These are phyloP conservation scores for Graphilbum fragrans DNA, from an alignment of 2,329 filamentous ascomycete species.

Conservation along the genomic window DNA sequence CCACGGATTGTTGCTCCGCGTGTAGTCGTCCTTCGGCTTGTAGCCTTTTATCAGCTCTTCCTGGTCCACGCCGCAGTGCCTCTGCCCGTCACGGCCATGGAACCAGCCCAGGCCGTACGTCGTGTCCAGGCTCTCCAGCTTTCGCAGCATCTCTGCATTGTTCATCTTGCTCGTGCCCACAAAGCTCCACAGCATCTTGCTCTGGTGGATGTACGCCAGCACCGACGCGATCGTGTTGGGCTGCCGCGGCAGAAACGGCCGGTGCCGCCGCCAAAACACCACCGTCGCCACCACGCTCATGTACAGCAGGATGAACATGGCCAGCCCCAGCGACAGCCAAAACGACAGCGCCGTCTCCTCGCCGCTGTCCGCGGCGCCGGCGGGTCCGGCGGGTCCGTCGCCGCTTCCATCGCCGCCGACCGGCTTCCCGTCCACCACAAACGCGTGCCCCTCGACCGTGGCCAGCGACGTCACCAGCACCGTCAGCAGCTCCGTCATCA, in stretches of 20 bases:
- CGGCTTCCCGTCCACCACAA: constrained; percentile 16
- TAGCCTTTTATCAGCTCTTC: constrained; percentile 57
- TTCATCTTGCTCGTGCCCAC: constrained; percentile 55
- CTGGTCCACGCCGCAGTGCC: constrained; percentile 67
- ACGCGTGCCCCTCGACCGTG: constrained; percentile 50
- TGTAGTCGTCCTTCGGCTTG: constrained; percentile 46
- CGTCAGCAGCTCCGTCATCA: constrained; percentile 62
- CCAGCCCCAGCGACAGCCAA: constrained; percentile 50
- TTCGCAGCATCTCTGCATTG: constrained; percentile 47
- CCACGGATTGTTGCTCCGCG: constrained; percentile 40
- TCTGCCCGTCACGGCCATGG: constrained; percentile 55
- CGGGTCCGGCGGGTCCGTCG: constrained; percentile 4
- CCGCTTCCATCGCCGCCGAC: not conserved
- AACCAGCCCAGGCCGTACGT: constrained; percentile 72
- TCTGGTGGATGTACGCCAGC: constrained; percentile 68
- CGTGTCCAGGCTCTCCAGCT: constrained; percentile 32
- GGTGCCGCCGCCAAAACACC: constrained; percentile 50
- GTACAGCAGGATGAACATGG: constrained; percentile 52
- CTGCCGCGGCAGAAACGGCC: constrained; percentile 64
- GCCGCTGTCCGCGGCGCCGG: constrained; percentile 32
- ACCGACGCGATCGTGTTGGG: constrained; percentile 68
- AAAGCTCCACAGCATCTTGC: constrained; percentile 68
- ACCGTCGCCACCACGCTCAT: constrained; percentile 46
- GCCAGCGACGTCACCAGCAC: constrained; percentile 56
- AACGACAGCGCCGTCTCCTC: constrained; percentile 53